Percentiles rank a stretch among this genome's conserved stretches.
These are phyloP conservation scores for Saposhnikovia divaricata DNA, from an alignment of 129 eudicot species.

Conservation along the genomic window DNA sequence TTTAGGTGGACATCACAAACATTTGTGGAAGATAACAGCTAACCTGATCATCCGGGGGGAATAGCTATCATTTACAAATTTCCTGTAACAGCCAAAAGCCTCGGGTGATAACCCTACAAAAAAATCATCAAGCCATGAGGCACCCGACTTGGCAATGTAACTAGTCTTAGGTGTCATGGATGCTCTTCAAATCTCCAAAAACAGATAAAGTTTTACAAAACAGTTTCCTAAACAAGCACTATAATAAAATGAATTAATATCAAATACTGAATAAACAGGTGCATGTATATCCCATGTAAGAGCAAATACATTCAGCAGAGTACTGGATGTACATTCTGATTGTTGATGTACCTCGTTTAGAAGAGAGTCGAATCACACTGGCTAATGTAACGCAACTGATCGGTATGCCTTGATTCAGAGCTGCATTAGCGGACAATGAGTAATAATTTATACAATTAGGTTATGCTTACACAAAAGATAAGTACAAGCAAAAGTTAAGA, in stretches of 20 bases:
- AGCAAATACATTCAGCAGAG: not conserved
- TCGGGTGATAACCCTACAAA: constrained; percentile 74
- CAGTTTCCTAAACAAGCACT: constrained; percentile 1
- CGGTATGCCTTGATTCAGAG: constrained; percentile 53
- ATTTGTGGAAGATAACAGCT: not conserved
- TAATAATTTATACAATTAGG: not conserved
- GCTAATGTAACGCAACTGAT: constrained; percentile 63
- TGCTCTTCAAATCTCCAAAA: constrained; percentile 50
- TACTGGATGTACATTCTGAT: not conserved
- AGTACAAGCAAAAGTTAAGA: not conserved
- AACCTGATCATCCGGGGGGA: constrained; percentile 80
- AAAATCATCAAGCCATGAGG: constrained; percentile 78
- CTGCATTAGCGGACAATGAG: constrained; percentile 23
- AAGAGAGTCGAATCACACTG: constrained; percentile 62
- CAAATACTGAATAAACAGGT: not conserved
- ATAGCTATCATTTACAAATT: constrained; percentile 49
- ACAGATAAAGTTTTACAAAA: not conserved
- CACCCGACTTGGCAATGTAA: constrained; percentile 69
- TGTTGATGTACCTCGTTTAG: constrained; percentile 42
- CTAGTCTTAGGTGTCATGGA: constrained; percentile 59
- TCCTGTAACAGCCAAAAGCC: constrained; percentile 72
- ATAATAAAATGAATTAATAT: not conserved
- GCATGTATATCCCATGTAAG: not conserved
- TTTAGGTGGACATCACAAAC: not conserved
- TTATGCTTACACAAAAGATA: not conserved